Evolutionary conservation across 2,329 filamentous ascomycete species (phyloP), one percentile per base, ranked within the genome.

Genomic region (Verticillium dahliae): DNA sequence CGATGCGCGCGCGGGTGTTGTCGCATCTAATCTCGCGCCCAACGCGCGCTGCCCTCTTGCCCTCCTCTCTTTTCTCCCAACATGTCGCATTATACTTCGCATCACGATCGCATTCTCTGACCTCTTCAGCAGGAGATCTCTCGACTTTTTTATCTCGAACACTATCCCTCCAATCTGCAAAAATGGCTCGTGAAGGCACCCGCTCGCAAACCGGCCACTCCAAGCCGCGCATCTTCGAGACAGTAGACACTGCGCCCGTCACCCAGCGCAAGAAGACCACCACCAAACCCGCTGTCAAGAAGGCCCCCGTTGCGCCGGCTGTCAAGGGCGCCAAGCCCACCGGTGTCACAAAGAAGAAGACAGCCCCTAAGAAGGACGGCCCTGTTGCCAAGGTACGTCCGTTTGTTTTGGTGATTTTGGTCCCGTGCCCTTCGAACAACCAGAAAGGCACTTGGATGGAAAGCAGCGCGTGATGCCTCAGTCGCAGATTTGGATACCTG

Each of bases 201-300:
- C 79, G 80, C 71, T 83, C 81, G 58, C 72, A 74, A 67, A 83
- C 80, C 39, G 80, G 80, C 76, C 78, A 80, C 74, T 78, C 80
- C 65, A 79, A 77, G 71, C 81, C 82, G 64, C 80, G 82, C 69
- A 73, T 84, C 70, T 78, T 84, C 70, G 71, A 75, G 63, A 73
- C 76, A 55, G 70, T 83, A 68, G 80, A 83, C 70, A 80, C 79
- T 14, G 74, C 72, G 54, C 79, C 80, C 31, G 72, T 74, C 63
- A 76, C 80, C 69, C 76, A 76, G 73, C 76, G 78, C 68, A 75
- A 61, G 63, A 57, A 59, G 22, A 58, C 62, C 38, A 67, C 57
- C 37, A 33, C 62, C n/a, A 50, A 54, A 31, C 33, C 57, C 6
- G 63, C 63, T 59, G 58, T 61, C 38, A 65, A 65, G 56, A 61